Evolutionary conservation across 371 early-diverging fungal genomes (phyloP), one percentile per base, ranked within the genome.

Genomic region (Funneliformis caledonium): DNA sequence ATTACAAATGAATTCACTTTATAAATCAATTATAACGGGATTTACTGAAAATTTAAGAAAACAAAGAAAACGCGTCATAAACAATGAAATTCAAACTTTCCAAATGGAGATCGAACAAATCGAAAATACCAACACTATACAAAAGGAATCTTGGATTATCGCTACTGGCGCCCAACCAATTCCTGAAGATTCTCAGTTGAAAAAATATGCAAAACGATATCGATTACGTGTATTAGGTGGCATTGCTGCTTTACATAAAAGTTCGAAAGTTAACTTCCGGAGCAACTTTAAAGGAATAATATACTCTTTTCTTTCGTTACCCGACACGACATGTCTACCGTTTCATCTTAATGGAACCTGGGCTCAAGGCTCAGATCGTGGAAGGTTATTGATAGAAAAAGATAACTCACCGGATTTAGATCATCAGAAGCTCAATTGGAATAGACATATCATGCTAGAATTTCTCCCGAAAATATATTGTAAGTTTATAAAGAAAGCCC

Each of bases 341-440:
- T 85, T 86, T 62, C 87, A 86, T 59, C 60, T 86, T 26, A 86
- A 85, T 56, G 86, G 85, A 5, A 78, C 31, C 2, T 86, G 86
- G 69, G 86, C 87, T 0, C 62, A 85, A 42, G 72, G 76, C 47
- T 84, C 86, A 14, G 83, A 83, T 45, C 85, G 86, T 31, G 78
- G 80, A 64, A 61, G 65, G 4, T 61, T 85, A 6, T 78, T 82
- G 4, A 79, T 83, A 1, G 82, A 78, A 14, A 56, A 68, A 1
- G 81, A 75, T n/a, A 16, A 68, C 2, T 12, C 12, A 19, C 56
- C 42, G 14, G 76, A 45, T 76, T 19, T 45, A 37, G 76, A 76
- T 60, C 22, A 62, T 60, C 33, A 43, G 61, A 76, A 62, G 45
- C 62, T 76, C 7, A 62, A 22, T 12, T 76, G 76, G 76, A 76